Evolutionary conservation across 1,284 basidiomycete genomes (phyloP), one percentile per base, ranked within the genome.

Genomic region (Spongiforma sp.): DNA sequence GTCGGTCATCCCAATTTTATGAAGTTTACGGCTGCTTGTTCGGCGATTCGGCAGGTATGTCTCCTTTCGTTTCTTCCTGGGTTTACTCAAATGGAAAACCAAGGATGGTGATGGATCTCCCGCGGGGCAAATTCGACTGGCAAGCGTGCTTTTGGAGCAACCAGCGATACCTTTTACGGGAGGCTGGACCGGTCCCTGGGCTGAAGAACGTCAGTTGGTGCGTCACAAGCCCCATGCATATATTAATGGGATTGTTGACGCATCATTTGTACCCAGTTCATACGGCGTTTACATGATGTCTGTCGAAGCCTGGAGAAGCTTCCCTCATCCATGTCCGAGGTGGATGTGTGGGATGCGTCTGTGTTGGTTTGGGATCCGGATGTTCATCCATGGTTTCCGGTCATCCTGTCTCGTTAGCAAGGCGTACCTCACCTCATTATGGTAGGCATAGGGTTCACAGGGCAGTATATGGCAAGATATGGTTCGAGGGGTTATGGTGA

Each of bases 361-460:
- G 69, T 62, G 19, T 66, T 85, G 66, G 75, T 66, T 32, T 85
- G 83, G 83, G 78, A 83, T 68, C 73, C 78, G 1, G 72, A 74
- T 21, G 69, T 76, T 8, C 80, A 84, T 67, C 82, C 82, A 1
- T 85, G 83, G 84, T 82, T 84, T 63, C 80, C 80, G 32, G n/a
- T n/a, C n/a, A n/a, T n/a, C n/a, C n/a, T n/a, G n/a, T n/a, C n/a
- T n/a, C n/a, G n/a, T n/a, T n/a, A n/a, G n/a, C n/a, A n/a, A n/a
- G n/a, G n/a, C n/a, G n/a, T n/a, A n/a, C n/a, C n/a, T n/a, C n/a
- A n/a, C n/a, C n/a, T n/a, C n/a, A n/a, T n/a, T n/a, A n/a, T n/a
- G n/a, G n/a, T n/a, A n/a, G n/a, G n/a, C n/a, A n/a, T n/a, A n/a
- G n/a, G n/a, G n/a, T n/a, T n/a, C n/a, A n/a, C n/a, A n/a, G n/a